Percentiles rank a stretch among this genome's conserved stretches.
phyloP scores from a whole-genome alignment of 371 early-diverging fungal genomes.

The Circinella umbellata region DNA sequence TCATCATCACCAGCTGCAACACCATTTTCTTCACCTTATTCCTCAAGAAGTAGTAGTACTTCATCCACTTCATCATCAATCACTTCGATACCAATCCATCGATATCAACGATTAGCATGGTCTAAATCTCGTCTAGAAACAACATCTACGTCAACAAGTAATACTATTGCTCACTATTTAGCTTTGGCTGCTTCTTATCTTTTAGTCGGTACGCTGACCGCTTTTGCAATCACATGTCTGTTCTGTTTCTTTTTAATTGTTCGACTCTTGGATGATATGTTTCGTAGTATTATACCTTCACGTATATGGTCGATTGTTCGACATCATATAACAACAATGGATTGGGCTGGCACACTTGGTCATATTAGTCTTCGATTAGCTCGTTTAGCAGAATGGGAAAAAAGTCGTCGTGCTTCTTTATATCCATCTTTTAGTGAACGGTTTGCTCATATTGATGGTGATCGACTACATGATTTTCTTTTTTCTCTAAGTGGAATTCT shows the following conservation, averaged over 20 bases:
- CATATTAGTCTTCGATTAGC: conserved; percentile 32
- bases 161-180: not conserved
- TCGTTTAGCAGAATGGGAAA: conserved; percentile 45
- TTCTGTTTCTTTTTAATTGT: conserved; percentile 36
- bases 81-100: not conserved
- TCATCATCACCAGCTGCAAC: not conserved
- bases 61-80: not conserved
- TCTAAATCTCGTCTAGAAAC: not conserved
- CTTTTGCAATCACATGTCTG: conserved; percentile 16
- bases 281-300: conserved; percentile 27
- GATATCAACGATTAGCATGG: not conserved
- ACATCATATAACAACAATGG: conserved; percentile 16
- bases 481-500: conserved; percentile 11
- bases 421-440: conserved; percentile 19
- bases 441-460: conserved; percentile 18
- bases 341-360: conserved; percentile 31
- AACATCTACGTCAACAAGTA: not conserved
- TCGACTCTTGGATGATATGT: conserved; percentile 34
- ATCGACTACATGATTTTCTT: conserved; percentile 13
- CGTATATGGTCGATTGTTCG: conserved; percentile 26
- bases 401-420: conserved; percentile 36
- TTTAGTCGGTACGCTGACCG: not conserved
- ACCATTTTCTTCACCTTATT: not conserved
- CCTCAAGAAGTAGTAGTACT: conserved; percentile 11
- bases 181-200: conserved; percentile 14